Evolutionary conservation across 352 stramenopile genomes (phyloP).

Genomic region (Globisporangium barbulae): DNA sequence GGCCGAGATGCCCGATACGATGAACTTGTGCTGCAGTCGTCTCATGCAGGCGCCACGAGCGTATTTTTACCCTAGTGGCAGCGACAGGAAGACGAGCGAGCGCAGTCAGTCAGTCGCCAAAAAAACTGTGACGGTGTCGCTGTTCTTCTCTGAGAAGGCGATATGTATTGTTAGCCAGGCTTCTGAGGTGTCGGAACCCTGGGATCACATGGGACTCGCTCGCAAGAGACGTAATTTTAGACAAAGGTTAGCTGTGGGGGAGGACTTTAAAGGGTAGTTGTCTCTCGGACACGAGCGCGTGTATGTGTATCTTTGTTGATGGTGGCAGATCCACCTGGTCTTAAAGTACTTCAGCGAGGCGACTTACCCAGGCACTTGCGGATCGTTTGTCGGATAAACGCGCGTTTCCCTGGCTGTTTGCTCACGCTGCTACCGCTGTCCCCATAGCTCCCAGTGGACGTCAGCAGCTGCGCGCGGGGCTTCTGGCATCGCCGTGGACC

Average conservation of each 20-base stretch:
- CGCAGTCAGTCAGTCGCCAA: not conserved
- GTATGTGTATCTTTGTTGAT: too few species aligned
- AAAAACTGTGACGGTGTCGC: not conserved
- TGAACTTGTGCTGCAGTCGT: conserved; percentile 10
- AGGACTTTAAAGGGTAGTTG: not conserved
- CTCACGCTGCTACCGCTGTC: not conserved
- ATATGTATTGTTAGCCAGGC: not conserved
- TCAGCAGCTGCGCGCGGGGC: not conserved
- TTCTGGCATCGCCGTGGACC: not conserved
- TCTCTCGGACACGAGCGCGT: not conserved
- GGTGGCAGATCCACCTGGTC: too few species aligned
- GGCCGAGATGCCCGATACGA: conserved; percentile 14
- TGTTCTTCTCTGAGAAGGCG: not conserved
- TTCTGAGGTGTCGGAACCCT: not conserved
- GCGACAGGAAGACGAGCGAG: not conserved
- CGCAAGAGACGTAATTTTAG: not conserved
- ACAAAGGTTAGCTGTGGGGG: not conserved
- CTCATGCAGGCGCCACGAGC: conserved; percentile 3
- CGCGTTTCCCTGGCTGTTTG: not conserved
- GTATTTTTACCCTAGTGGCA: conserved; percentile 3
- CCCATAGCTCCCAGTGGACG: not conserved
- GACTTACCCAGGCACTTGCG: not conserved
- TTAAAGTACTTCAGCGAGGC: not conserved
- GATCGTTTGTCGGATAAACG: conserved; percentile 2
- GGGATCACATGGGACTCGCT: not conserved